Base-by-base conservation (phyloP, 345 rosid genomes). In the Gynandropsis gynandra region DNA sequence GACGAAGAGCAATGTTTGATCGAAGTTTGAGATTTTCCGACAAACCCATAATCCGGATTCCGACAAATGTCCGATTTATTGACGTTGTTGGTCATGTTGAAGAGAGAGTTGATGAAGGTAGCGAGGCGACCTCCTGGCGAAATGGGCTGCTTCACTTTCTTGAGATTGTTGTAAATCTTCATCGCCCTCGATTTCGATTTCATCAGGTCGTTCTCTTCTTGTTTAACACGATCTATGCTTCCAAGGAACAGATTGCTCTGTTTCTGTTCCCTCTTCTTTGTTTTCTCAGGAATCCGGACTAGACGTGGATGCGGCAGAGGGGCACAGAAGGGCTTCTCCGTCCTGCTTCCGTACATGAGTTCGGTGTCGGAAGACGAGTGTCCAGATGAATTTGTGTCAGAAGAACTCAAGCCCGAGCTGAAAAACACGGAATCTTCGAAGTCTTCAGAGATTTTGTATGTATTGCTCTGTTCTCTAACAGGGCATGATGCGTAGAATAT, bases 51-150 rank as follows among this genome's bases (percentile, higher is more conserved):
- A 83, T 69, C 56, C 93, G 80, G 59, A 76, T 72, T 24, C 29
- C 29, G 29, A 24, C 29, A 24, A 24, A 24, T 24, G 47, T 80
- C 76, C 31, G 72, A 80, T 62, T 78, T 80, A 74, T 79, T 84
- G 29, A 24, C 29, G 5, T 24, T 24, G 2, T 59, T 76, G 57
- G 72, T 76, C n/a, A 77, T 61, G 49, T 64, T 81, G 74, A 84
- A 84, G 54, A 84, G 71, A 9, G 85, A 84, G 65, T 79, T 84
- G 9, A 84, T 57, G 54, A 84, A 84, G 58, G 62, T 73, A 0
- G 88, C 62, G 44, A 84, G 71, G 16, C 81, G 72, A 10, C 77
- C 77, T 1, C 93, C 83, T 0, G 93, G 93, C 1, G 87, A 83
- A 42, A 72, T 78, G 19, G 93, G 93, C 37, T 83, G 82, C 82